Evolutionary conservation across 2,329 filamentous ascomycete species (phyloP), one percentile per base, ranked within the genome.

Genomic region (Stagonosporopsis tanaceti): DNA sequence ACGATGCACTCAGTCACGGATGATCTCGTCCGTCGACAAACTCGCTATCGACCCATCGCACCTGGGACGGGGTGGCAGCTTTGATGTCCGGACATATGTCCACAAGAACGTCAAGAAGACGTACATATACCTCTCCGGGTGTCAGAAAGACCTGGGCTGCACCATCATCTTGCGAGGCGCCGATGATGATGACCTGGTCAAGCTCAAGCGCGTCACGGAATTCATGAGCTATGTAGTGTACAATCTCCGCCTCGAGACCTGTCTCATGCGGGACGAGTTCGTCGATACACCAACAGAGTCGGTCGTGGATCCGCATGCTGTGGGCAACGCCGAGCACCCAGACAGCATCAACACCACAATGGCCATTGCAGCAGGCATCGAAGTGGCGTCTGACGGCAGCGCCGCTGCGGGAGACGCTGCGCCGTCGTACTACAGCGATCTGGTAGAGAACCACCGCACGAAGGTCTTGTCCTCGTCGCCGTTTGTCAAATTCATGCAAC

Each of bases 171-270:
- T 99, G 22, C 88, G 95, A 42, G 95, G 95, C 1, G 91, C 90
- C 3, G 87, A 90, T 57, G 88, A 87, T 28, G 80, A 85, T 45
- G 82, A 87, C 0, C 82, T 99, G 17, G 82, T 87, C 1, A 91
- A 88, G 66, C 87, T 99, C 76, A 99, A 99, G 78, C 86, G 88
- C 50, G 95, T 99, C 64, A 95, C 94, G 11, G 95, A 99, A 73
- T 98, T 99, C 72, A 97, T 99, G 94, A 90, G 96, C 35, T 99
- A 98, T 67, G 96, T 99, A 20, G 93, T 98, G 12, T 99, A 99
- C 78, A 99, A 97, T 68, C 82, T 99, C 50, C 97, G 96, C 72
- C 84, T 99, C 14, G 95, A 99, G 77, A 97, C 95, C 1, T 97
- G 91, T 66, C 81, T 99, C 42, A 91, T 99, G 85, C 86, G 92